Evolutionary conservation across 108 stramenopile species (phyloP), one percentile per base, ranked within the genome.

Genomic region (Licmophora abbreviata): DNA sequence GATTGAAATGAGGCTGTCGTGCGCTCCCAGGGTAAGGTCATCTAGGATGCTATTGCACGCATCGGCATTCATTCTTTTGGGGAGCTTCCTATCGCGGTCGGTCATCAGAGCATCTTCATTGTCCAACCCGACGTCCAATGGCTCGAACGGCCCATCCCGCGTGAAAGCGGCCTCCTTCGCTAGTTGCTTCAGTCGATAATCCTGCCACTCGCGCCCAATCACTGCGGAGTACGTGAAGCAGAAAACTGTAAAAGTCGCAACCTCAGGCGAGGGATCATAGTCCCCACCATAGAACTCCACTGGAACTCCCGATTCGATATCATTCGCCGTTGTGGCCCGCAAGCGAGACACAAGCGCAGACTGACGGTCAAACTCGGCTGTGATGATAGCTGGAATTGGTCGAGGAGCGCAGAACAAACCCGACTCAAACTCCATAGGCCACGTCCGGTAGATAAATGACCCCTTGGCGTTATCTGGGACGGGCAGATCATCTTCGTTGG

Each of bases 321-420:
- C 20, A 18, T 41, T 57, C 21, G 42, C 46, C 25, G 38, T 54
- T 28, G 48, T 68, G 14, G 46, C 49, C 32, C 80, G 71, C 27
- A 90, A 59, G 41, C 63, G 67, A 29, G 66, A 57, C 8, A 78
- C 53, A 56, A 85, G 50, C n/a, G 76, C 70, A 17, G 79, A 67
- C 48, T 85, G 74, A 24, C 89, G 69, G 54, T 86, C 85, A 34
- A 92, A 92, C 61, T 93, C 92, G 23, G 87, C 83, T 15, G 78
- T 73, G 31, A 93, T 85, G 15, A 84, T 84, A 30, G 51, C 62
- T 4, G 92, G 92, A 44, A 88, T 83, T 41, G 87, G 85, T 15
- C 83, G 69, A 9, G 92, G 83, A 18, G 21, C 46, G 31, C 80
- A 65, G 37, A 83, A 85, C 26, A 85, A 53, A 17, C 47, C 42